Evolutionary conservation across 2,329 filamentous ascomycete species (phyloP).

Genomic region (Aspergillus transmontanensis): DNA sequence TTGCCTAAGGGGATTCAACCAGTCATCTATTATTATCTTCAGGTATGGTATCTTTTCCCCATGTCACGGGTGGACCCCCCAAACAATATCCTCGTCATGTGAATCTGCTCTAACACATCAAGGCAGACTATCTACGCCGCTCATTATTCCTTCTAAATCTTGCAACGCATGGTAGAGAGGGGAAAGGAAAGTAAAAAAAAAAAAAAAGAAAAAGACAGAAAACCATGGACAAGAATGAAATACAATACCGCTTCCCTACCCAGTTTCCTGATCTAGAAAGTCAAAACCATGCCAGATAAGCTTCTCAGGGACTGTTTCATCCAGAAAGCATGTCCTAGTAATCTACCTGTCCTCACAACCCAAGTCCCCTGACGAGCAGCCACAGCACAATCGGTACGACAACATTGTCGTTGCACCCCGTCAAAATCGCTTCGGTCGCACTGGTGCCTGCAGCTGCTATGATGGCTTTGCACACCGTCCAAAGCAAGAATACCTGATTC

Average conservation of each 20-base stretch:
- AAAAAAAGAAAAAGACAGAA: not conserved
- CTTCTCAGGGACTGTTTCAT: slow-evolving; percentile 1
- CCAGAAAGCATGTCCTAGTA: not conserved
- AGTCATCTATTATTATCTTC: not conserved
- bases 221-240: not conserved
- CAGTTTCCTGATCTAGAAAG: not conserved
- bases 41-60: not conserved
- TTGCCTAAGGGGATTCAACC: not conserved
- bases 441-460: slow-evolving; percentile 79
- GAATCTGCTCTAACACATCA: not conserved
- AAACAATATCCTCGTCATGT: not conserved
- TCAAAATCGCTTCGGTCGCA: slow-evolving; percentile 91
- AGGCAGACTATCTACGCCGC: not conserved
- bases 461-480: slow-evolving; percentile 59
- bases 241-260: not conserved
- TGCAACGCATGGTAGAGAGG: not conserved
- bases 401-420: slow-evolving; percentile 97
- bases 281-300: not conserved
- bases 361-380: slow-evolving; percentile 82
- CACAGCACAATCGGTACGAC: slow-evolving; percentile 91
- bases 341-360: slow-evolving; percentile 23
- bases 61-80: no score
- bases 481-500: slow-evolving; percentile 29
- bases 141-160: not conserved
- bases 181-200: not conserved